Evolutionary conservation across 345 rosid species (phyloP).

Genomic region (Kernera saxatilis): DNA sequence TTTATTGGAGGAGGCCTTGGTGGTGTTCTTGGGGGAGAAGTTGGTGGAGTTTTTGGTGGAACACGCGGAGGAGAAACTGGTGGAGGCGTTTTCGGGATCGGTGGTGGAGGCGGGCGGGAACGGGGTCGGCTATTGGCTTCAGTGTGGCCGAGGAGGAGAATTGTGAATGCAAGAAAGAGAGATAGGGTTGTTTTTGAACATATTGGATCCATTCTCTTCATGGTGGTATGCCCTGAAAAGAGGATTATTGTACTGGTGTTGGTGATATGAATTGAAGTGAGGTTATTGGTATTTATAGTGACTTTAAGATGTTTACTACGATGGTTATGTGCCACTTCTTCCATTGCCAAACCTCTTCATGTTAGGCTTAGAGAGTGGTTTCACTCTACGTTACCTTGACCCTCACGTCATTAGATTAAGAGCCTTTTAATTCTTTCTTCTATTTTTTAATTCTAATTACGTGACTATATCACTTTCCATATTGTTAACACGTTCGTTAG

Average conservation of each 20-base stretch:
- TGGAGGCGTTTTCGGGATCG: background rate
- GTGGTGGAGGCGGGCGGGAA: background rate
- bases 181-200: background rate
- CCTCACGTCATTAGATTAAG: background rate
- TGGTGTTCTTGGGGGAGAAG: background rate
- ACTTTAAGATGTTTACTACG: background rate
- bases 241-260: background rate
- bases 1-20: background rate
- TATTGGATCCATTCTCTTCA: background rate
- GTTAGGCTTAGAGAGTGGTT: background rate
- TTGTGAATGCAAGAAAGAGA: background rate
- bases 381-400: background rate
- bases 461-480: background rate
- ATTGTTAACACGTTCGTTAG: background rate
- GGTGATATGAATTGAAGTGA: background rate
- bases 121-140: background rate
- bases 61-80: background rate
- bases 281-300: background rate
- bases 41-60: too few species aligned
- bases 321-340: background rate
- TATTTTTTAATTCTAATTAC: background rate
- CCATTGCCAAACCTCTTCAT: conserved; percentile 10
- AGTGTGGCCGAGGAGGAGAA: background rate
- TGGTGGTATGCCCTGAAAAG: background rate
- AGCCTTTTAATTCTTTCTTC: background rate